Percentiles rank a stretch among this genome's conserved stretches.
Evolutionary conservation across 805 yeast genomes (phyloP).

Genomic region (Candida tammaniensis): DNA sequence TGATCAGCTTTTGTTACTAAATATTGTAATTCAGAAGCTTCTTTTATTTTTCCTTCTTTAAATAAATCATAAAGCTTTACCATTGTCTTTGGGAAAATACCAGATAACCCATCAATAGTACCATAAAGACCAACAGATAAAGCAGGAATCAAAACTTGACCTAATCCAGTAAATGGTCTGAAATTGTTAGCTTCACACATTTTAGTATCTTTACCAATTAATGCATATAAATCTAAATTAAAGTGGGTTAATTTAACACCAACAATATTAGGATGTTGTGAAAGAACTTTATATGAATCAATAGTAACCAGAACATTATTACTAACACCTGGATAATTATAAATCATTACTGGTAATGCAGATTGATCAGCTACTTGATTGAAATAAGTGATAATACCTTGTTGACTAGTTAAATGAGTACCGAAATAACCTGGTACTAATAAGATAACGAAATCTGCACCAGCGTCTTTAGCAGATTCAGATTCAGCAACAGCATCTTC

Average conservation of each 20-base stretch:
- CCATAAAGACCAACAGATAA: slow-evolving; percentile 21
- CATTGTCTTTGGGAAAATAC: slow-evolving; percentile 22
- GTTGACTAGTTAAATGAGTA: slow-evolving; percentile 25
- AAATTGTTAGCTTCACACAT: slow-evolving; percentile 16
- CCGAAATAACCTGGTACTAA: slow-evolving; percentile 37
- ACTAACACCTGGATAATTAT: slow-evolving; percentile 36
- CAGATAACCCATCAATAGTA: slow-evolving; percentile 25
- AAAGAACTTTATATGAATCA: slow-evolving; percentile 21
- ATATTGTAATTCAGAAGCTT: slow-evolving; percentile 20
- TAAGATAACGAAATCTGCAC: slow-evolving; percentile 32
- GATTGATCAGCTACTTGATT: slow-evolving; percentile 27
- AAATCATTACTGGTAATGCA: slow-evolving; percentile 32
- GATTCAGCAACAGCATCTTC: slow-evolving; percentile 26
- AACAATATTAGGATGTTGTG: slow-evolving; percentile 32
- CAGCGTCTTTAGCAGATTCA: slow-evolving; percentile 23
- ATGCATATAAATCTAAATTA: slow-evolving; percentile 19
- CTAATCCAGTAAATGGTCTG: slow-evolving; percentile 24
- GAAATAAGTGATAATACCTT: slow-evolving; percentile 31
- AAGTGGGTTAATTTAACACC: slow-evolving; percentile 31
- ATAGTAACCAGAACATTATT: slow-evolving; percentile 26
- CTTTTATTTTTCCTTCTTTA: slow-evolving; percentile 14
- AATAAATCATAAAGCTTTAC: slow-evolving; percentile 15
- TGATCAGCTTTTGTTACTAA: slow-evolving; percentile 21
- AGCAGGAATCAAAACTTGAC: slow-evolving; percentile 24
- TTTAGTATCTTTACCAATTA: slow-evolving; percentile 17